phyloP scores from a whole-genome alignment of 2,329 filamentous ascomycete species.

The Mariannaea sp. region DNA sequence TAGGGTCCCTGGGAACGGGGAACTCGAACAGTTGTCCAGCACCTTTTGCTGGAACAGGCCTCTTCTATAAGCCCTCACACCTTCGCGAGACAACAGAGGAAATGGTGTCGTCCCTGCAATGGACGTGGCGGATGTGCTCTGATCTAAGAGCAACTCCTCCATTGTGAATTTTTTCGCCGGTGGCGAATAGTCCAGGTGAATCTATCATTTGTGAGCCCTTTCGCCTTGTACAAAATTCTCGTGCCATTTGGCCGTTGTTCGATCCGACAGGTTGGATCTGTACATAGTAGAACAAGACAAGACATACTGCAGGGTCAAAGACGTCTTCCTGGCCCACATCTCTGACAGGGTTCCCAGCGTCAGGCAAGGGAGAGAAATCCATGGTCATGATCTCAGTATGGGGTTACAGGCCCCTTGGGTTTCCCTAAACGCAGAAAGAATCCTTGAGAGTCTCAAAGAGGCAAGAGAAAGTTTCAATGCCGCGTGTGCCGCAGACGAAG shows the following conservation, averaged over 20 bases:
- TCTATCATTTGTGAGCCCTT: neutral
- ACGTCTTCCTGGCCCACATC: neutral
- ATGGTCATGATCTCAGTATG: too few relatives aligned
- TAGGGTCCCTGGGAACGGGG: neutral
- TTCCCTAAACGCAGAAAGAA: too few relatives aligned
- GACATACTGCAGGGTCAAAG: neutral
- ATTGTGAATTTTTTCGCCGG: neutral
- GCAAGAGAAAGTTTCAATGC: too few relatives aligned
- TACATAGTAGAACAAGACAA: neutral
- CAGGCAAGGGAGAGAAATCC: too few relatives aligned
- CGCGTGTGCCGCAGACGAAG: too few relatives aligned
- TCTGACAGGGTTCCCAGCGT: too few relatives aligned
- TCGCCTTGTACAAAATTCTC: too few relatives aligned
- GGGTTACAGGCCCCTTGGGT: too few relatives aligned
- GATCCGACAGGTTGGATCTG: too few relatives aligned
- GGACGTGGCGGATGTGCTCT: neutral
- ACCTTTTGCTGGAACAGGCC: neutral
- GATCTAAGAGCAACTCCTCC: neutral
- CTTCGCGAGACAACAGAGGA: neutral
- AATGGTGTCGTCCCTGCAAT: neutral
- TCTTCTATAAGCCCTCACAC: neutral
- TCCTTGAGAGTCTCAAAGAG: too few relatives aligned
- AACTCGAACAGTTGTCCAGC: neutral
- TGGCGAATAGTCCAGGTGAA: neutral
- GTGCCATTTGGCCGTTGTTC: too few relatives aligned